Evolutionary conservation across 257 asterid species (phyloP).

Genomic region (Solanum peruvianum): DNA sequence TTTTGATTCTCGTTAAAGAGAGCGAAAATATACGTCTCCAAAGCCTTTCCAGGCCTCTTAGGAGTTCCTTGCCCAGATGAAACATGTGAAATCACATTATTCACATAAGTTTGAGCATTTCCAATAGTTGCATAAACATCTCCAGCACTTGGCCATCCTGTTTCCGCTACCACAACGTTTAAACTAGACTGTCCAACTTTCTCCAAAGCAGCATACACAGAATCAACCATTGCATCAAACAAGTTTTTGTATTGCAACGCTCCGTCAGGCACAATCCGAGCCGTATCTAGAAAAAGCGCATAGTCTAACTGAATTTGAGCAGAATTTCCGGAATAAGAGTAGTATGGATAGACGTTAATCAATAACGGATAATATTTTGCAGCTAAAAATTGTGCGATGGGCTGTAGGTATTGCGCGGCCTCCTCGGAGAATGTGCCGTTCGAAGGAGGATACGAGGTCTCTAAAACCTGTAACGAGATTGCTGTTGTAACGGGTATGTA

Average conservation of each 20-base stretch:
- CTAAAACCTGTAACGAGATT: conserved; percentile 7
- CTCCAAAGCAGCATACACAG: conserved; percentile 28
- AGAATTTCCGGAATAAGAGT: conserved; percentile 15
- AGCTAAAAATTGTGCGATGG: conserved; percentile 4
- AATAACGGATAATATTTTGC: conserved; percentile 13
- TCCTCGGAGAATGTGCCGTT: conserved; percentile 1
- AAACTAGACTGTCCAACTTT: conserved; percentile 14
- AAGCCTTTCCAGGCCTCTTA: conserved; percentile 14
- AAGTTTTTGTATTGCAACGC: conserved; percentile 16
- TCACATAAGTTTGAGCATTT: conserved; percentile 26
- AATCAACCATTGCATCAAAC: conserved; percentile 38
- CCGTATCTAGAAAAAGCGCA: conserved; percentile 5
- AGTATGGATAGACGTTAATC: conserved; percentile 28
- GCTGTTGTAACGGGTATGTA: conserved; percentile 20
- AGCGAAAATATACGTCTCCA: conserved; percentile 26
- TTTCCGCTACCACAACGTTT: conserved; percentile 35
- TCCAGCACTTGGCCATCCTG: conserved; percentile 51
- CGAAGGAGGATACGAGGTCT: conserved; percentile 29
- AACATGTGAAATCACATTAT: conserved; percentile 22
- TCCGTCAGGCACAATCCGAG: neutral
- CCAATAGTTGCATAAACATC: conserved; percentile 12
- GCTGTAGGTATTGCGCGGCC: neutral
- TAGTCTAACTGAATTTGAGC: conserved; percentile 7
- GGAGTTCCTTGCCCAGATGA: conserved; percentile 30
- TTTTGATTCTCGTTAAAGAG: conserved; percentile 28